Conservation (phyloP, 768 basidiomycete species). For the Boletus rubropictus region DNA sequence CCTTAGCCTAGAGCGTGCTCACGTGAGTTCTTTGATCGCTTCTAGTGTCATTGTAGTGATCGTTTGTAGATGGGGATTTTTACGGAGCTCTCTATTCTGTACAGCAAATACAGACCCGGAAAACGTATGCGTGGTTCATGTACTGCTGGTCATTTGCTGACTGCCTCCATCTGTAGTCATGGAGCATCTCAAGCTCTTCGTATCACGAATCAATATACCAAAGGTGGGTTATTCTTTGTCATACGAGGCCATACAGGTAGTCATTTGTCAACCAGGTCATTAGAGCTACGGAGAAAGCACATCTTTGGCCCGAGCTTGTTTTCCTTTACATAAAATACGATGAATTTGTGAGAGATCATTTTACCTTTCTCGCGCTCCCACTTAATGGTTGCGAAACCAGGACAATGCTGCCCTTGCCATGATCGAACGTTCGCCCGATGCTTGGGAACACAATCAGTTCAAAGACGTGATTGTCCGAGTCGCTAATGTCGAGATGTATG, state of each 20-base stretch:
- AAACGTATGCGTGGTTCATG: constrained; percentile 57
- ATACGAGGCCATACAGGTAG: neutral
- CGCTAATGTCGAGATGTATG: constrained; percentile 95
- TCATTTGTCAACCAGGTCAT: constrained; percentile 54
- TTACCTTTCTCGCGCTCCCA: neutral
- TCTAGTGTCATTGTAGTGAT: constrained; percentile 11
- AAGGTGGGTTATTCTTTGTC: constrained; percentile 45
- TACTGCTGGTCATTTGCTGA: neutral
- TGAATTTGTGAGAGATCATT: constrained; percentile 60
- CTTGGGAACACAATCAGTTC: constrained; percentile 99
- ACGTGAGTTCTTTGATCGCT: constrained; percentile 41
- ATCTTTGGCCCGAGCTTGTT: constrained; percentile 97
- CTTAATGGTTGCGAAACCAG: constrained; percentile 32
- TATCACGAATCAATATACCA: constrained; percentile 95
- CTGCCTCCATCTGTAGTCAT: constrained; percentile 55
- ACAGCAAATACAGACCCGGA: constrained; percentile 92
- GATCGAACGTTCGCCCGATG: constrained; percentile 97
- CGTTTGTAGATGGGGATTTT: constrained; percentile 83
- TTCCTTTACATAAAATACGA: constrained; percentile 99
- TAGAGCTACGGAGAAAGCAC: constrained; percentile 91
- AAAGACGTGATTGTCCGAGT: constrained; percentile 96
- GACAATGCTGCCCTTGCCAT: constrained; percentile 97
- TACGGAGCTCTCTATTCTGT: constrained; percentile 85
- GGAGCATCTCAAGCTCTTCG: constrained; percentile 97
- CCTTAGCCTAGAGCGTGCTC: constrained; percentile 92